Evolutionary conservation across 306 rosid species (phyloP).

Genomic region (Ormosia emarginata): DNA sequence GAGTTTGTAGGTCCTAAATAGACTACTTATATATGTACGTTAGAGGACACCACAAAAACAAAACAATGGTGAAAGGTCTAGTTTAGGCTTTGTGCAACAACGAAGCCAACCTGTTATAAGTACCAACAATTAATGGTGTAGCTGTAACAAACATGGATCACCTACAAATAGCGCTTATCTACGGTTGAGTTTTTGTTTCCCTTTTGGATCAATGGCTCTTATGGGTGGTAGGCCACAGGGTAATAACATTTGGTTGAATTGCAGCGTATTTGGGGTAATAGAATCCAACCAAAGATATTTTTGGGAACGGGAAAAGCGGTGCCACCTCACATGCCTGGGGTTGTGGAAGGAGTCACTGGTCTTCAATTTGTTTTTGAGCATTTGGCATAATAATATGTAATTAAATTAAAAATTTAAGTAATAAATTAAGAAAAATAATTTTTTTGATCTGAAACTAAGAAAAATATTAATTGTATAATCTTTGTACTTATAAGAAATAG

Average conservation of each 20-base stretch:
- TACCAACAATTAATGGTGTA: neutral
- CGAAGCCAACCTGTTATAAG: neutral
- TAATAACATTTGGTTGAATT: neutral
- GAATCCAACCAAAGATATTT: slow-evolving; percentile 19
- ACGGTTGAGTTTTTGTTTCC: neutral
- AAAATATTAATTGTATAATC: too few relatives aligned
- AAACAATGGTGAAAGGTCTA: neutral
- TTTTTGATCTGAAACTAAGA: too few relatives aligned
- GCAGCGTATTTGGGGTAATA: neutral
- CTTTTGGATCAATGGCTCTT: neutral
- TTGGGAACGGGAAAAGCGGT: neutral
- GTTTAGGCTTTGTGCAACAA: neutral
- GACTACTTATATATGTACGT: neutral
- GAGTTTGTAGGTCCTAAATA: neutral
- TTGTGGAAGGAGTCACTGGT: neutral
- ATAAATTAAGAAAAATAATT: neutral
- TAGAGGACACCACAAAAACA: neutral
- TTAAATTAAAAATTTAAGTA: neutral
- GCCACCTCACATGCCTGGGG: neutral
- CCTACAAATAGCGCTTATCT: neutral
- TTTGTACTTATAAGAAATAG: too few relatives aligned
- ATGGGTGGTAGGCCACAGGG: neutral
- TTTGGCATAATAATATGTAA: neutral
- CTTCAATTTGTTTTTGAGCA: neutral
- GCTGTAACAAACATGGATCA: neutral